phyloP scores from a whole-genome alignment of 257 asterid species.

The Nyctanthes arbortristis region DNA sequence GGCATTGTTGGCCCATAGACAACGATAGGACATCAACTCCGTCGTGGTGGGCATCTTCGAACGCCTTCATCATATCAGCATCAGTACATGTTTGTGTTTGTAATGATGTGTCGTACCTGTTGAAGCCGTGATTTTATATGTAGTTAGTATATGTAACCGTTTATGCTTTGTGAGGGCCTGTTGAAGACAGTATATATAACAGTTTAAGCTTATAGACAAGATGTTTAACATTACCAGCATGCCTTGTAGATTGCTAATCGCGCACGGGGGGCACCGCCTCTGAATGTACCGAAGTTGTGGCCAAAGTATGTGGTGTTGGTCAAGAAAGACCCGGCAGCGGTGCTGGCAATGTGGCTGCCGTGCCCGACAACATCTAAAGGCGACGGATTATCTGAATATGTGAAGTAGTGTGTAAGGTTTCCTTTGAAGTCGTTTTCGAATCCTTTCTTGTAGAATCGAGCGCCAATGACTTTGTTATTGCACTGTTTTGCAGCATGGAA shows the following conservation, averaged over 20 bases:
- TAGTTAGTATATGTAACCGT: too few species aligned
- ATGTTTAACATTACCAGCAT: slow-evolving; percentile 1
- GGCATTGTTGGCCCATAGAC: slow-evolving; percentile 11
- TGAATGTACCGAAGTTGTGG: slow-evolving; percentile 20
- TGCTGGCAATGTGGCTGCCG: slow-evolving; percentile 36
- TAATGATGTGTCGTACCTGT: not conserved
- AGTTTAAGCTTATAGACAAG: not conserved
- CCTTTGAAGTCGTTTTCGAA: not conserved
- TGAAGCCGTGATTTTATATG: not conserved
- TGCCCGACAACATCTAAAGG: slow-evolving; percentile 24
- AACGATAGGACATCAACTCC: slow-evolving; percentile 26
- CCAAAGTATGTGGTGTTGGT: slow-evolving; percentile 20
- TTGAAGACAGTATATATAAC: not conserved
- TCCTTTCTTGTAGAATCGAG: slow-evolving; percentile 16
- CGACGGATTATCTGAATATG: not conserved
- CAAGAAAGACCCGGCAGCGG: slow-evolving; percentile 22
- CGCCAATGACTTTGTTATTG: slow-evolving; percentile 12
- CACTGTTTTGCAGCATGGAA: slow-evolving; percentile 17
- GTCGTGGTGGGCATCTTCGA: slow-evolving; percentile 31
- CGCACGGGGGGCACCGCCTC: slow-evolving; percentile 23
- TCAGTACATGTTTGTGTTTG: not conserved
- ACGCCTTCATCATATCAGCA: slow-evolving; percentile 23
- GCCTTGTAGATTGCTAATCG: slow-evolving; percentile 20
- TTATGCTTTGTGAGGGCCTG: too few species aligned
- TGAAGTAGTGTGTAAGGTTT: not conserved